Evolutionary conservation across 108 stramenopile genomes (phyloP), one percentile per base, ranked within the genome.

Genomic region (Aurantiochytrium sp.): DNA sequence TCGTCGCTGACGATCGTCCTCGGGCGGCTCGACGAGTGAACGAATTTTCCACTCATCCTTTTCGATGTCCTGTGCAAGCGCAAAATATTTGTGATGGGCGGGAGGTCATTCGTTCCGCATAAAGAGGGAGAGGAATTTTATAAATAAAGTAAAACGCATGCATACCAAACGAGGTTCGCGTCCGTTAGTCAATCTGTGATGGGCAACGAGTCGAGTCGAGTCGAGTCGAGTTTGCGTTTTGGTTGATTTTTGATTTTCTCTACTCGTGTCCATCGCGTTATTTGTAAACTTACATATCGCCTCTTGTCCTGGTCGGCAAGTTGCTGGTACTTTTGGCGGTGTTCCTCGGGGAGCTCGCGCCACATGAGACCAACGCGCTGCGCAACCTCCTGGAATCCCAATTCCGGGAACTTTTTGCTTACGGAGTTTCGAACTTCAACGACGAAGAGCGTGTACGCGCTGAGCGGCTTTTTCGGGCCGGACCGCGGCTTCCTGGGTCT

Each of bases 371-470:
- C 58, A 21, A 88, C 58, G 87, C 57, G 87, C 55, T 88, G 58
- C 29, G 87, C 58, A 25, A 88, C 58, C 87, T 88, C 58, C 58
- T 88, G 57, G 87, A 88, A 58, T 6, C 29, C 25, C 87, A 59
- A 14, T 5, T 88, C 87, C 21, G 58, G 87, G 76, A 45, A 6
- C 76, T 12, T 25, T 23, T 88, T 88, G 35, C 29, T 6, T 0
- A 59, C 58, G 35, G 87, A 14, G 58, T 12, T 88, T 0, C 87
- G 87, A 21, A 88, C 55, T 4, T 88, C 58, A 0, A 59, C 58
- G 42, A 88, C 55, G 87, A 88, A 88, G 76, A 83, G 76, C 76
- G 76, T 83, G 76, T 83, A 83, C 45, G 76, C 76, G 76, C 76
- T 83, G 12, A 83, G 76, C 10, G 76, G 76, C 23, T 83, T 83